A percentile compares a stretch with the other conserved stretches of the same genome.
Conservation (phyloP, 257 asterid genomes). For the Solanum acaule region DNA sequence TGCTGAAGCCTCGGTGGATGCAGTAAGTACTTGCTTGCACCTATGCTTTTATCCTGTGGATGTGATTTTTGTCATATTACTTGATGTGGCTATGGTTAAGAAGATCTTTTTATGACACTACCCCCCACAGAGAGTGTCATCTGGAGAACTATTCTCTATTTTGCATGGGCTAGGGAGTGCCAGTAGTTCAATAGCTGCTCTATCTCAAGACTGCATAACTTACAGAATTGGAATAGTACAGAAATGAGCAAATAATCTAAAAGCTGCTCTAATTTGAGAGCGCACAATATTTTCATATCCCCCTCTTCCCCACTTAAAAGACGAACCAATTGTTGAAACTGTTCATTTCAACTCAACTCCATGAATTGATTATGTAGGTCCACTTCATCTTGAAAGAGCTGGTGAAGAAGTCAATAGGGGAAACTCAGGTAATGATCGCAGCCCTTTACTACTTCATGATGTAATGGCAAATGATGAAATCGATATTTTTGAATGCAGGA, state of each 20-base stretch:
- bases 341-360: background rate
- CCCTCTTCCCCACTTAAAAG: background rate
- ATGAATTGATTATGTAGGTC: conserved; percentile 13
- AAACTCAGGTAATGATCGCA: conserved; percentile 21
- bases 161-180: background rate
- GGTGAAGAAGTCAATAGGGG: conserved; percentile 30
- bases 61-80: background rate
- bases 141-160: background rate
- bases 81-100: background rate
- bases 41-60: background rate
- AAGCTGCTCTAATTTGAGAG: background rate
- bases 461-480: background rate
- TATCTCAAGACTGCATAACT: background rate
- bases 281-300: background rate
- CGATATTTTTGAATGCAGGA: conserved; percentile 12
- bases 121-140: background rate
- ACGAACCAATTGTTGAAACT: background rate
- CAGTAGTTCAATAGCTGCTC: background rate
- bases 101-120: background rate
- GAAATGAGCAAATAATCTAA: background rate
- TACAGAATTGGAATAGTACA: background rate
- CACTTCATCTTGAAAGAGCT: conserved; percentile 33
- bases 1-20: conserved; percentile 41
- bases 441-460: background rate
- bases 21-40: conserved; percentile 12